Evolutionary conservation across 1,139 yeast genomes (phyloP), one percentile per base, ranked within the genome.

Genomic region (Pichia sp.): DNA sequence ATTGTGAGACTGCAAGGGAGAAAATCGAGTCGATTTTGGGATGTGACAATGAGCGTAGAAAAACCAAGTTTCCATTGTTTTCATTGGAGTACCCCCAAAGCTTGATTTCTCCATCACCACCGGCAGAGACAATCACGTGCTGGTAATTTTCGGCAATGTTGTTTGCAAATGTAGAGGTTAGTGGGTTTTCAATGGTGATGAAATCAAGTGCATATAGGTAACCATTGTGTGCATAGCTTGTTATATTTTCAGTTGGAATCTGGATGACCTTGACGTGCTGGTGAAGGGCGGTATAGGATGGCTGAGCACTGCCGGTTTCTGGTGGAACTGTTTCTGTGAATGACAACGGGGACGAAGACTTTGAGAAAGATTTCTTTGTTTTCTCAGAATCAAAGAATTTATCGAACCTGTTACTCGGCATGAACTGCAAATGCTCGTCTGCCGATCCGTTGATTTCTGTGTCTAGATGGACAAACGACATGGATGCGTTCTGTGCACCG

Each of bases 401-500:
- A 69, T 89, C 89, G 65, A 84, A 93, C 56, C 99, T 75, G 58
- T 84, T 77, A 48, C 90, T 86, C 0, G 99, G 99, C 60, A 90
- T 74, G 38, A 79, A 75, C 23, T 74, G 69, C 2, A 75, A 71
- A 42, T 54, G 57, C n/a, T 58, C 56, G 54, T 76, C 75, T 13
- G 54, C 51, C 2, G 49, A 34, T 4, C 50, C 34, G 60, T 60
- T 38, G 63, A 66, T 32, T 67, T 65, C 36, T 66, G 64, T 51
- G 26, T 75, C 74, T 29, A 81, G 67, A 41, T 70, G 72, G 59
- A 89, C 82, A 85, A 89, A 92, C 44, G 89, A 79, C 26, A 93
- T 79, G 1, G 93, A 81, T 1, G 98, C 97, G 67, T 92, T 92
- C 68, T 93, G 98, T 10, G 96, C 85, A 1, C 99, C 99, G 62